Evolutionary conservation across 2,329 filamentous ascomycete species (phyloP), one percentile per base, ranked within the genome.

Genomic region (Xylaria sp.): DNA sequence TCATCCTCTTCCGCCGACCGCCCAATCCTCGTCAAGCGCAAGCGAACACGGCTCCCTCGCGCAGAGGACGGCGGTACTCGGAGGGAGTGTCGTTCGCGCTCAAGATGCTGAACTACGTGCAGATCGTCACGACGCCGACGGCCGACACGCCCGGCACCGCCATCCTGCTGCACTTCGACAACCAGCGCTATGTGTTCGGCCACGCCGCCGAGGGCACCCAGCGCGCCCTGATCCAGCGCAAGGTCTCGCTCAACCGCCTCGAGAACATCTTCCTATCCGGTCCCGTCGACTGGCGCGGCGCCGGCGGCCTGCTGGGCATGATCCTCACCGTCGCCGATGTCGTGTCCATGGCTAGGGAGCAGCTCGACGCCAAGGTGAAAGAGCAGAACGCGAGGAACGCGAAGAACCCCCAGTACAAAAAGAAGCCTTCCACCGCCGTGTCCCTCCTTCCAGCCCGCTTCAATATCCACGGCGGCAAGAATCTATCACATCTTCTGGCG

Each of bases 261-360:
- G 88, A 89, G 56, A 90, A 97, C 75, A 84, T 97, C 67, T 98
- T 99, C 79, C 79, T 99, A 67, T 92, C 93, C 0, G 96, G 96
- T 2, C 86, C 85, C 50, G 88, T 92, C 50, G 86, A 89, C 78
- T 98, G 94, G 94, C 82, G 84, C 37, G 92, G 89, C 75, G 88
- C 88, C 41, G 96, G 96, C 66, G 96, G 96, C 3, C 82, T 98
- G 71, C 83, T 97, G 70, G 96, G 96, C 62, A 88, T 94, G 84
- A 87, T 98, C 66, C 85, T 99, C 73, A 97, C 93, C 4, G 80
- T 97, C 67, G 94, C 94, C 34, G 94, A 96, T 79, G 81, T 86
- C 6, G 80, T 87, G 25, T 83, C 86, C 6, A 79, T 82, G 18
- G 84, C 84, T 44, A 82, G 81, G 63, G 83, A 85, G 69, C 79